These are phyloP conservation scores for Drechmeria coniospora DNA, from an alignment of 2,329 filamentous ascomycete genomes.

Conservation along the genomic window DNA sequence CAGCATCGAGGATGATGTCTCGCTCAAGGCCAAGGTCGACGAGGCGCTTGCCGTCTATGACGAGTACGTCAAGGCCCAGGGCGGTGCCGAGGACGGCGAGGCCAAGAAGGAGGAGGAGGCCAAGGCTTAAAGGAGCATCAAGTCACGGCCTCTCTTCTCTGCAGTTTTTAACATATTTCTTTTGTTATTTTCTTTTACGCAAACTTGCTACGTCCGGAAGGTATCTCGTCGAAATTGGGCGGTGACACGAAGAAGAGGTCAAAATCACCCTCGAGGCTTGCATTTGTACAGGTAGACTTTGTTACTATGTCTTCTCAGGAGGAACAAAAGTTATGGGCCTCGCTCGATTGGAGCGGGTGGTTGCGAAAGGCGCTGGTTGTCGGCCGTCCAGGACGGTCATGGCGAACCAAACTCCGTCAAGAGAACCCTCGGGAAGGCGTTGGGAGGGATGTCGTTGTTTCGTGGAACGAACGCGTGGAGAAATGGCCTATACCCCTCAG, in stretches of 20 bases:
- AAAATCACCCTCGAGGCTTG: constrained; percentile 12
- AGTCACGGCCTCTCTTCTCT: constrained; percentile 2
- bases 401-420: constrained; percentile 3
- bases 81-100: constrained; percentile 22
- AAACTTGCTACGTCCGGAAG: constrained; percentile 3
- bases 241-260: constrained; percentile 13
- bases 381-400: constrained; percentile 1
- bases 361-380: constrained; percentile 1
- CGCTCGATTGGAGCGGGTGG: constrained; percentile 11
- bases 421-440: constrained; percentile 22
- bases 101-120: constrained; percentile 33
- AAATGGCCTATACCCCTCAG: constrained; percentile 24
- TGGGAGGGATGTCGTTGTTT: constrained; percentile 22
- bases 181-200: constrained; percentile 13
- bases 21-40: constrained; percentile 89
- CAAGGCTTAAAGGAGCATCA: constrained; percentile 20
- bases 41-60: constrained; percentile 96
- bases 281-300: constrained; percentile 26
- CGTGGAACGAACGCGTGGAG: constrained; percentile 20
- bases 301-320: constrained; percentile 22
- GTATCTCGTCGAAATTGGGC: constrained; percentile 1
- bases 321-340: constrained; percentile 19
- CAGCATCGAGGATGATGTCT: constrained; percentile 77
- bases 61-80: constrained; percentile 89
- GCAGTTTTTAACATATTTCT: constrained; percentile 8